These are phyloP conservation scores for Wallacemonas sp. DNA, from an alignment of 208 protist species.

Conservation along the genomic window DNA sequence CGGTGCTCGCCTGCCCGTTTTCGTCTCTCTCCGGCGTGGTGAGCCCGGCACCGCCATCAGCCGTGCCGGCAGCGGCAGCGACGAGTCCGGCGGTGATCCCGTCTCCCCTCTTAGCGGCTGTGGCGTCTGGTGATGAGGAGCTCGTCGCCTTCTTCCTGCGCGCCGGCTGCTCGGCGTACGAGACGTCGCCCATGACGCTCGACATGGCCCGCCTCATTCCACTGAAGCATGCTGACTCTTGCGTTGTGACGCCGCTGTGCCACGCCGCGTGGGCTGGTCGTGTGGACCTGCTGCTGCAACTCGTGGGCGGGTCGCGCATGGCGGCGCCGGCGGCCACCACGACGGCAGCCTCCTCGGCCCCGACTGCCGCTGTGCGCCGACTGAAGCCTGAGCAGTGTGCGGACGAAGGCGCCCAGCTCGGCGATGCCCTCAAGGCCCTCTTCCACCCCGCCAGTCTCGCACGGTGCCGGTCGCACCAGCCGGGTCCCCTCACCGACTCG, in stretches of 20 bases:
- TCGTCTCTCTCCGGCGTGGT: constrained; percentile 13
- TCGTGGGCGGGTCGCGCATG: constrained; percentile 24
- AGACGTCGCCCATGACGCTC: constrained; percentile 14
- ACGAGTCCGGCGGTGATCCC: constrained; percentile 13
- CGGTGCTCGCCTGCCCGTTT: constrained; percentile 38
- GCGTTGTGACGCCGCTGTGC: constrained; percentile 51
- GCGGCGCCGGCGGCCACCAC: constrained; percentile 14
- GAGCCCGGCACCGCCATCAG: background rate
- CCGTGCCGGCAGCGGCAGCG: background rate
- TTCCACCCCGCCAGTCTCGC: constrained; percentile 24
- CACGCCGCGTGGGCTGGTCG: constrained; percentile 59
- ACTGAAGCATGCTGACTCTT: constrained; percentile 29
- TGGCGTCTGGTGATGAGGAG: constrained; percentile 32
- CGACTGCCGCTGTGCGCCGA: background rate
- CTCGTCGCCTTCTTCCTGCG: constrained; percentile 51
- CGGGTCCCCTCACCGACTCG: constrained; percentile 12
- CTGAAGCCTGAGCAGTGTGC: constrained; percentile 18
- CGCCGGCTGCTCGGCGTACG: constrained; percentile 38
- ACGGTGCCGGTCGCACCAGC: constrained; percentile 16
- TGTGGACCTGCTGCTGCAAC: constrained; percentile 39
- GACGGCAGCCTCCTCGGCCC: background rate
- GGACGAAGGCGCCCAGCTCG: constrained; percentile 23
- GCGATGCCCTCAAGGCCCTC: constrained; percentile 59
- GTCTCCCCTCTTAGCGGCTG: constrained; percentile 37
- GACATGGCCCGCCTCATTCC: constrained; percentile 22